Percentiles rank a stretch among this genome's conserved stretches.
Evolutionary conservation across 2,329 filamentous ascomycete genomes (phyloP).

Genomic region (Aureobasidium sp.): DNA sequence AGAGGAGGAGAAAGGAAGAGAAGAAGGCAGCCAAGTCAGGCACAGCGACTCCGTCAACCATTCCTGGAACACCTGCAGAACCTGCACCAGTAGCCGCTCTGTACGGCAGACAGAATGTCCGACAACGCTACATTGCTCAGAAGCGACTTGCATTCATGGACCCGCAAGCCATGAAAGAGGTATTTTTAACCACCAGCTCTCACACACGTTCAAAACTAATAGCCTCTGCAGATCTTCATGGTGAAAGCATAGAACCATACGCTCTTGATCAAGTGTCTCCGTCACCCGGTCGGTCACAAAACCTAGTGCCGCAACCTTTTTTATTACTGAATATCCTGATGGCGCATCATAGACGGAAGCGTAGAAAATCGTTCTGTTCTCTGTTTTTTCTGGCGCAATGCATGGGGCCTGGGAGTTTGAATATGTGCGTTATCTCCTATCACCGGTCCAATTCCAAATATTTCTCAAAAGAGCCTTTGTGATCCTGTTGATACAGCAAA

Average conservation of each 20-base stretch:
- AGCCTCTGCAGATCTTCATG: slow-evolving; percentile 54
- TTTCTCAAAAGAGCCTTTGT: no score
- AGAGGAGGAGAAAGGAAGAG: slow-evolving; percentile 35
- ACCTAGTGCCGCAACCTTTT: neutral
- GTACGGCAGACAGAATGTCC: slow-evolving; percentile 55
- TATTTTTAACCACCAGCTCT: slow-evolving; percentile 27
- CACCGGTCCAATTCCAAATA: neutral
- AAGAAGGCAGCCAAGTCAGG: slow-evolving; percentile 22
- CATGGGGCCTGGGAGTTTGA: neutral
- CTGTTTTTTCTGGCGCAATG: neutral
- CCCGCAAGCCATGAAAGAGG: slow-evolving; percentile 76
- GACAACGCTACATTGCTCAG: slow-evolving; percentile 77
- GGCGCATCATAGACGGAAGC: neutral
- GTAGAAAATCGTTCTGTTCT: slow-evolving; percentile 3
- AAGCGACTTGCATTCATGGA: slow-evolving; percentile 80
- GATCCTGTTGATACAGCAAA: neutral
- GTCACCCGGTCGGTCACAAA: neutral
- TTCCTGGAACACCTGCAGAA: slow-evolving; percentile 4
- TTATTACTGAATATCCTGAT: no score
- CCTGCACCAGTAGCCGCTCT: slow-evolving; percentile 15
- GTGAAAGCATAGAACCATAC: slow-evolving; percentile 39
- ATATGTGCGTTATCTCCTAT: neutral
- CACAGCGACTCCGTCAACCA: slow-evolving; percentile 9
- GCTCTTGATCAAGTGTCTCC: neutral
- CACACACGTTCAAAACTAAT: slow-evolving; percentile 17